phyloP scores from a whole-genome alignment of 768 basidiomycete genomes.

The Auriscalpium vulgare region DNA sequence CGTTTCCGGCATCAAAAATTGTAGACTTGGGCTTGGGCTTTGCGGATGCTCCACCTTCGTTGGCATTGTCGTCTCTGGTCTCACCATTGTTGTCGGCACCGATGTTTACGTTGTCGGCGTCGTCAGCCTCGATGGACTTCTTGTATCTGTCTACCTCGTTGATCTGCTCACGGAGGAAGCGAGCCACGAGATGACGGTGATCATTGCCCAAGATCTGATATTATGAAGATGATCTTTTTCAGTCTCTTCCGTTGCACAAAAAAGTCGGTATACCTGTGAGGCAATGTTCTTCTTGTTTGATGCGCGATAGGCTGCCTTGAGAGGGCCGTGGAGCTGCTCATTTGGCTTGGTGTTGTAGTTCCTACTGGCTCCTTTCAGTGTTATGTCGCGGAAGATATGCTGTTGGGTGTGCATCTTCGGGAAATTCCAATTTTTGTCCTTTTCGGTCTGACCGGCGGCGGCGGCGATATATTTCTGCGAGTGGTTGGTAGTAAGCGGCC shows the following conservation, averaged over 20 bases:
- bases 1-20: too few relatives aligned
- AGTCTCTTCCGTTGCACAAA: not conserved
- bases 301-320: constrained; percentile 20
- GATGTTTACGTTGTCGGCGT: too few relatives aligned
- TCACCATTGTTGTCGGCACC: too few relatives aligned
- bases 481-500: too few relatives aligned
- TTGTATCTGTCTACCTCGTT: not conserved
- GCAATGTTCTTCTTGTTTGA: constrained; percentile 30
- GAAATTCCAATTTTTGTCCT: constrained; percentile 26
- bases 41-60: too few relatives aligned
- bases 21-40: too few relatives aligned
- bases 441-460: not conserved
- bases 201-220: not conserved
- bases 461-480: too few relatives aligned
- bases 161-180: not conserved
- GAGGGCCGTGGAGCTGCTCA: constrained; percentile 23
- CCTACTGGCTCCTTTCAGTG: not conserved
- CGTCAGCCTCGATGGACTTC: not conserved
- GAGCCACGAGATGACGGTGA: not conserved
- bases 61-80: too few relatives aligned
- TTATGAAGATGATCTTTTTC: not conserved
- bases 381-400: constrained; percentile 26
- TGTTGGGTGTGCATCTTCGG: constrained; percentile 22
- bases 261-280: constrained; percentile 19
- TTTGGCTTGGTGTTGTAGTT: constrained; percentile 27